Evolutionary conservation across 2,329 filamentous ascomycete species (phyloP), one percentile per base, ranked within the genome.

Genomic region (Teratosphaeria destructans): DNA sequence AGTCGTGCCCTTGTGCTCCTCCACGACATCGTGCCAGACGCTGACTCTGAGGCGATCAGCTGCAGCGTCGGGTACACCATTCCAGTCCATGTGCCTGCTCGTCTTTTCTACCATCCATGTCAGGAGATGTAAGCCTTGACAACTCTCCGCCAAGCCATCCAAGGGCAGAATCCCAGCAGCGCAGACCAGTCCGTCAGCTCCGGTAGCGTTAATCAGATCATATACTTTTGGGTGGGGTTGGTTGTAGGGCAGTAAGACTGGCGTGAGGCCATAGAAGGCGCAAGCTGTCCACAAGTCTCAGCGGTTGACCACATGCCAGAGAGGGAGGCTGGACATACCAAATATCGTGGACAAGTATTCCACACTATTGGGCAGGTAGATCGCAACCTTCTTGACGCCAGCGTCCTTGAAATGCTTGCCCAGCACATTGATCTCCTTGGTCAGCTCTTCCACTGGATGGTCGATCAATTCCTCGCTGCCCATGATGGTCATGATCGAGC

Each of bases 71-170:
- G 92, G 91, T 2, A 92, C 84, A 71, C 93, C 89, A 67, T 90
- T 92, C 92, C 93, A 99, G 74, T 96, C 92, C 81, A 99, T 88
- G 71, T 97, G 93, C 66, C 85, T 84, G 77, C 86, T 96, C 52
- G 90, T 90, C 69, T 90, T 84, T 68, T 96, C 93, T 5, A 95
- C 90, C 12, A 96, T 92, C 90, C 92, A 97, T 66, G 96, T 83
- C 35, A 96, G 81, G 66, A 91, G 85, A 62, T 85, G 86, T 54
- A 99, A 80, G 43, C 82, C 81, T 5, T 86, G 81, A 68, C 89
- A 90, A 57, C 79, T 81, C 67, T 86, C 83, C 57, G 85, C 81
- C 12, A 95, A 82, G 43, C 82, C 77, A 63, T 90, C 86, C 52
- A 96, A 84, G 26, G 94, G 89, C 60, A 97, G 82, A n/a, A 88